A percentile compares a stretch with the other conserved stretches of the same genome.
Conservation (phyloP, 305 asterid species). For the Fraxinus nigra region DNA sequence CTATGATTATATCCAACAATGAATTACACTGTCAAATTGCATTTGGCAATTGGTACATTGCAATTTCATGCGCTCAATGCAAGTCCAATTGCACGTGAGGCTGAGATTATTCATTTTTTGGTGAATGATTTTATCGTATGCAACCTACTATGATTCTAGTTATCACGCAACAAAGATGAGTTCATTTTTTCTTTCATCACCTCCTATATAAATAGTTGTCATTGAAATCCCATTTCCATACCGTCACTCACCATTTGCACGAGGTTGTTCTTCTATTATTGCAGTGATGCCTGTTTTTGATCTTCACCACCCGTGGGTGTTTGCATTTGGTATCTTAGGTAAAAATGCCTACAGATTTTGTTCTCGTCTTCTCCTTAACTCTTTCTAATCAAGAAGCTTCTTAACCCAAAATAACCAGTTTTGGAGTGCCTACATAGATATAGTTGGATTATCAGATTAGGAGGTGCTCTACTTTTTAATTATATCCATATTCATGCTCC, state of each 20-base stretch:
- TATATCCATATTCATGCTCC: background rate
- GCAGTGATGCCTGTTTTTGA: slow-evolving; percentile 48
- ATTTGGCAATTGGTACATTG: background rate
- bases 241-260: slow-evolving; percentile 20
- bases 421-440: background rate
- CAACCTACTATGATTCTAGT: slow-evolving; percentile 54
- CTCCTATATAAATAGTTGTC: slow-evolving; percentile 21
- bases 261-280: background rate
- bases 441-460: background rate
- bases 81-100: slow-evolving; percentile 12
- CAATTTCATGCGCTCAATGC: background rate
- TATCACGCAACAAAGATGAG: slow-evolving; percentile 62
- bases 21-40: background rate
- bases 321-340: slow-evolving; percentile 63
- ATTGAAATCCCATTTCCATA: background rate
- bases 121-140: slow-evolving; percentile 57
- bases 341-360: background rate
- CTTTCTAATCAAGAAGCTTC: background rate
- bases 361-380: background rate
- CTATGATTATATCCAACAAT: background rate
- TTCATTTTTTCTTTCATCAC: slow-evolving; percentile 22
- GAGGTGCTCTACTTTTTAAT: background rate
- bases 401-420: background rate
- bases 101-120: slow-evolving; percentile 12
- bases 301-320: slow-evolving; percentile 49